Evolutionary conservation across 2,329 filamentous ascomycete genomes (phyloP).

Genomic region (Colletotrichum musicola): DNA sequence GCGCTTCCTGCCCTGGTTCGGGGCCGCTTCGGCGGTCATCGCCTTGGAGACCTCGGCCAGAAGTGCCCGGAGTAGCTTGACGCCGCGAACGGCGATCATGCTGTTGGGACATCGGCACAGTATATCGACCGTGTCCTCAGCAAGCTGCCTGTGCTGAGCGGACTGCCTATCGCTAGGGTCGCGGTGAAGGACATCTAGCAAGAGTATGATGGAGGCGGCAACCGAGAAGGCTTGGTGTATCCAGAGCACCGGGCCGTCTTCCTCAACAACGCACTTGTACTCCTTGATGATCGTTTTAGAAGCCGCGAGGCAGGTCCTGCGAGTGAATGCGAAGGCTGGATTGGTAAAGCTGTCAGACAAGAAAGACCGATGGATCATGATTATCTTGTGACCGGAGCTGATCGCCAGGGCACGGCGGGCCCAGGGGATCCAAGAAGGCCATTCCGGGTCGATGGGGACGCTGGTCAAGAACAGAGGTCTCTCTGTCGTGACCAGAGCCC

Average conservation of each 20-base stretch:
- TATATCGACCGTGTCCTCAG: constrained; percentile 48
- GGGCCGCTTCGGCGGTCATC: background rate
- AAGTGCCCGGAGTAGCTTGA: constrained; percentile 51
- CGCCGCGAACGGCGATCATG: constrained; percentile 53
- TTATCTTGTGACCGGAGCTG: constrained; percentile 54
- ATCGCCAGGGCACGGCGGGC: constrained; percentile 53
- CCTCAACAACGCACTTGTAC: constrained; percentile 40
- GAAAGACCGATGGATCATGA: constrained; percentile 56
- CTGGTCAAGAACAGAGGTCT: constrained; percentile 46
- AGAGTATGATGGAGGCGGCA: constrained; percentile 46
- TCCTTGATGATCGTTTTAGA: constrained; percentile 54
- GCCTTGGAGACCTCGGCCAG: constrained; percentile 38
- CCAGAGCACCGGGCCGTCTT: constrained; percentile 44
- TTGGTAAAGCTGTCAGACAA: constrained; percentile 50
- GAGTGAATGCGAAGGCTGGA: constrained; percentile 48
- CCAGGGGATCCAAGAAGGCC: constrained; percentile 49
- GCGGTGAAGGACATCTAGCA: constrained; percentile 47
- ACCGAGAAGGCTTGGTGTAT: constrained; percentile 47
- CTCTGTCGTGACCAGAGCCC: constrained; percentile 48
- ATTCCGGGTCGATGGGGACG: constrained; percentile 44
- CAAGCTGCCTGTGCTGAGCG: constrained; percentile 48
- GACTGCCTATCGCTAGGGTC: constrained; percentile 42
- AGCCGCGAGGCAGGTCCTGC: constrained; percentile 52
- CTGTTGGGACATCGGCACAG: constrained; percentile 51
- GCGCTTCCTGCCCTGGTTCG: constrained; percentile 8